Evolutionary conservation across 2,329 filamentous ascomycete species (phyloP).

Genomic region (Tolypocladium tundrense): DNA sequence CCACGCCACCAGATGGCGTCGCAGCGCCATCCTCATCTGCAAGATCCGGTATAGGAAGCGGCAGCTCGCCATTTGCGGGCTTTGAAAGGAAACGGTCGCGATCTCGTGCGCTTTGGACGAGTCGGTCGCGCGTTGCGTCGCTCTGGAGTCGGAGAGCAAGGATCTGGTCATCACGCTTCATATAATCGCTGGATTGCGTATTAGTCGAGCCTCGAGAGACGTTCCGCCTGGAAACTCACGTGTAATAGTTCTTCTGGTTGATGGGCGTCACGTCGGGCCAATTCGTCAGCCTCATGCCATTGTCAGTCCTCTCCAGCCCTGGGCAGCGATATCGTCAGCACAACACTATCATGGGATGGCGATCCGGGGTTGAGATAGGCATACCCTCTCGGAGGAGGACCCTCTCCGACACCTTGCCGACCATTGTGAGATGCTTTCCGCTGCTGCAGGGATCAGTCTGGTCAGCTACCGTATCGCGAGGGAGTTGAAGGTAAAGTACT

Average conservation of each 20-base stretch:
- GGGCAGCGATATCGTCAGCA: constrained; percentile 12
- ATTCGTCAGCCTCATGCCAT: constrained; percentile 90
- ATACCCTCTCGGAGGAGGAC: constrained; percentile 53
- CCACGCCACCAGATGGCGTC: constrained; percentile 48
- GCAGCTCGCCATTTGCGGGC: constrained; percentile 56
- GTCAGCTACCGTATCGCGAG: background rate
- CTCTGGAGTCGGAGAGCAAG: constrained; percentile 79
- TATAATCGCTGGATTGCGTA: constrained; percentile 61
- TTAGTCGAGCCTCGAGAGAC: background rate
- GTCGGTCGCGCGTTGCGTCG: constrained; percentile 74
- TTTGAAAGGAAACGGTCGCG: constrained; percentile 76
- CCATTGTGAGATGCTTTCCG: constrained; percentile 31
- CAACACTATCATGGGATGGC: background rate
- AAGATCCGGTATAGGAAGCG: constrained; percentile 49
- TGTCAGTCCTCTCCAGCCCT: constrained; percentile 95
- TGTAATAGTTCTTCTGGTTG: constrained; percentile 99
- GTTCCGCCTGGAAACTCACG: constrained; percentile 42
- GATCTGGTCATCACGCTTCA: constrained; percentile 96
- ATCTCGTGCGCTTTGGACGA: constrained; percentile 80
- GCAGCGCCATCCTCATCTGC: constrained; percentile 46
- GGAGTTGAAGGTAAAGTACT: background rate
- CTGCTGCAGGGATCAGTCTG: background rate
- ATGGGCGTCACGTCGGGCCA: constrained; percentile 92
- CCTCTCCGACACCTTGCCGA: constrained; percentile 55
- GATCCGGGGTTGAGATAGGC: constrained; percentile 8